Conservation (phyloP, 1,284 basidiomycete species). For the Trichosporon sp. region DNA sequence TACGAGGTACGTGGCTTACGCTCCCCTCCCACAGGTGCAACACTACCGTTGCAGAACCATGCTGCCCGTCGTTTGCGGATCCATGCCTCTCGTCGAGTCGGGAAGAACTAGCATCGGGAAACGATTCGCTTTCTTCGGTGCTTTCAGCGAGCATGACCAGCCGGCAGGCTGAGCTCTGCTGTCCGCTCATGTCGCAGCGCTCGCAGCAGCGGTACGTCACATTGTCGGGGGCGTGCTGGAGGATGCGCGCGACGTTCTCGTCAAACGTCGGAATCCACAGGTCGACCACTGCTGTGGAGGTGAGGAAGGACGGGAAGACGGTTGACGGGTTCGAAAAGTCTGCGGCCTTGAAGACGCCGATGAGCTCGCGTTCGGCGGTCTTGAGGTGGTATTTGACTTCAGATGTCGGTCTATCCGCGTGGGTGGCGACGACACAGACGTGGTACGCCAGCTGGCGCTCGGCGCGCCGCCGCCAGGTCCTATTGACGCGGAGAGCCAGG, state of each 20-base stretch:
- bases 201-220: neutral
- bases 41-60: too few relatives aligned
- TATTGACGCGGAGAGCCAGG: conserved; percentile 6
- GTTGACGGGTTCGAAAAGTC: neutral
- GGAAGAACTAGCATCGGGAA: too few relatives aligned
- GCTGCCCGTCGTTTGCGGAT: too few relatives aligned
- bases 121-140: neutral
- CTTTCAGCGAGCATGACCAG: neutral
- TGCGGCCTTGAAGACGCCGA: neutral
- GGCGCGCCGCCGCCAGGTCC: neutral
- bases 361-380: neutral
- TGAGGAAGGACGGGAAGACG: neutral
- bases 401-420: neutral
- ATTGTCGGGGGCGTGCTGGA: neutral
- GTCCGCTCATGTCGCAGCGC: neutral
- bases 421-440: neutral
- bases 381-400: neutral
- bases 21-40: too few relatives aligned
- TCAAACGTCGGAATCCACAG: neutral
- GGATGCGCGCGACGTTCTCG: neutral
- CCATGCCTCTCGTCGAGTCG: too few relatives aligned
- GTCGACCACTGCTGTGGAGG: neutral
- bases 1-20: too few relatives aligned
- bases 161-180: neutral
- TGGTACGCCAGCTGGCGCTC: neutral